A percentile compares a stretch with the other conserved stretches of the same genome.
Conservation (phyloP, 2,329 filamentous ascomycete genomes). For the Colletotrichum paranaense region DNA sequence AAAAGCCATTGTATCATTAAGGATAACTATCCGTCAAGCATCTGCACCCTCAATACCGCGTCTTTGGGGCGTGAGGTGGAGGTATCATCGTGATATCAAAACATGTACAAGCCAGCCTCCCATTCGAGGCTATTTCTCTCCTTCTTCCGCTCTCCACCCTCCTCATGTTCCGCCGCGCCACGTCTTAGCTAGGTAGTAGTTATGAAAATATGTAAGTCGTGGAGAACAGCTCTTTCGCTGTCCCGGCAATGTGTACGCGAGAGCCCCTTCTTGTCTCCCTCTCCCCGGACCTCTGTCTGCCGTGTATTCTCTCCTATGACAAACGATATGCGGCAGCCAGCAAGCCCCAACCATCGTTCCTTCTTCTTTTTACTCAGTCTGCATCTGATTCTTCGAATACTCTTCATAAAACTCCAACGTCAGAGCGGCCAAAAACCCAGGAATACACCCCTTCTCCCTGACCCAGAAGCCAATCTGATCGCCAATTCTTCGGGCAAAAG, state of each 20-base stretch:
- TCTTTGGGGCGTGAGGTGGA: slow-evolving; percentile 3
- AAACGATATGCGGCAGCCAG: background rate
- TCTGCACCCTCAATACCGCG: slow-evolving; percentile 10
- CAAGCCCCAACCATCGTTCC: background rate
- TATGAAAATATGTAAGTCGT: too few species aligned
- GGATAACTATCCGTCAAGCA: slow-evolving; percentile 9
- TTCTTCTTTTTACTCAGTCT: slow-evolving; percentile 1
- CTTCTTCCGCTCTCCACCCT: background rate
- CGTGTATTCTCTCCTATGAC: background rate
- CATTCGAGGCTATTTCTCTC: background rate
- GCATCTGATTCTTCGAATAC: slow-evolving; percentile 48
- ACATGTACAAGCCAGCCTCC: background rate
- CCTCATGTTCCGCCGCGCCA: too few species aligned
- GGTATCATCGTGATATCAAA: slow-evolving; percentile 30
- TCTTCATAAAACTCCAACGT: slow-evolving; percentile 94
- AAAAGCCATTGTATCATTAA: slow-evolving; percentile 8
- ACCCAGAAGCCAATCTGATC: slow-evolving; percentile 97
- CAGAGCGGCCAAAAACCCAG: slow-evolving; percentile 89
- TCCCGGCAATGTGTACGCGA: too few species aligned
- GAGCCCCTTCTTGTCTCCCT: too few species aligned
- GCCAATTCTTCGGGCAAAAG: slow-evolving; percentile 86
- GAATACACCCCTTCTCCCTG: slow-evolving; percentile 90
- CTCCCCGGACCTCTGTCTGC: too few species aligned
- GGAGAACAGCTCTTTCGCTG: too few species aligned
- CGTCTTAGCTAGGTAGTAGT: too few species aligned